These are phyloP conservation scores for Penicillium capsulatum DNA, from an alignment of 2,329 filamentous ascomycete species.

Conservation along the genomic window DNA sequence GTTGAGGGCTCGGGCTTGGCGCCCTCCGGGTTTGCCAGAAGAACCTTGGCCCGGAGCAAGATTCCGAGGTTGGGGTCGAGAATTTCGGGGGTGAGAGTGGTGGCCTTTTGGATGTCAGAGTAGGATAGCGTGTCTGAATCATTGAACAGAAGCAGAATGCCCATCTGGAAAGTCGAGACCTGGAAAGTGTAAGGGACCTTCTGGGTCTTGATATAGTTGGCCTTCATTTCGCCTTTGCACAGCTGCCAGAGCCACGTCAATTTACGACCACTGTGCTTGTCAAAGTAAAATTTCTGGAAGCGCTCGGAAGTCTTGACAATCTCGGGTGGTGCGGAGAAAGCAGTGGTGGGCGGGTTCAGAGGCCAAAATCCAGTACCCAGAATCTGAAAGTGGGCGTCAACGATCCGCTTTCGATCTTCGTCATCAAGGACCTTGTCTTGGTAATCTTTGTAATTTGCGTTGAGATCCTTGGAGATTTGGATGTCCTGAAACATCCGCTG, in stretches of 20 bases:
- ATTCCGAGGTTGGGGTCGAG: slow-evolving; percentile 83
- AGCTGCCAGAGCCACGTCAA: slow-evolving; percentile 97
- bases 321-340: slow-evolving; percentile 80
- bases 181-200: slow-evolving; percentile 96
- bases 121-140: slow-evolving; percentile 81
- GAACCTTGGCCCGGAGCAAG: slow-evolving; percentile 87
- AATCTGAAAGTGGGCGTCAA: slow-evolving; percentile 88
- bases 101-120: slow-evolving; percentile 79
- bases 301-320: slow-evolving; percentile 84
- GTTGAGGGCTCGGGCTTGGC: slow-evolving; percentile 75
- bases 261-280: slow-evolving; percentile 95
- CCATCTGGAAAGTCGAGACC: slow-evolving; percentile 98
- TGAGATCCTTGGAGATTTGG: slow-evolving; percentile 97
- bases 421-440: slow-evolving; percentile 63
- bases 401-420: slow-evolving; percentile 61
- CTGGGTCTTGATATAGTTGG: slow-evolving; percentile 81
- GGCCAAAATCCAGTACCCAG: slow-evolving; percentile 98
- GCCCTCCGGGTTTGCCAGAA: slow-evolving; percentile 66
- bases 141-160: slow-evolving; percentile 90
- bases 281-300: slow-evolving; percentile 86
- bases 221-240: slow-evolving; percentile 94
- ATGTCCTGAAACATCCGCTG: slow-evolving; percentile 99
- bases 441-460: slow-evolving; percentile 78
- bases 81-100: slow-evolving; percentile 72
- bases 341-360: slow-evolving; percentile 76